Evolutionary conservation across 495 filamentous ascomycete genomes (phyloP).

Genomic region (Hypoxylon intermedium): DNA sequence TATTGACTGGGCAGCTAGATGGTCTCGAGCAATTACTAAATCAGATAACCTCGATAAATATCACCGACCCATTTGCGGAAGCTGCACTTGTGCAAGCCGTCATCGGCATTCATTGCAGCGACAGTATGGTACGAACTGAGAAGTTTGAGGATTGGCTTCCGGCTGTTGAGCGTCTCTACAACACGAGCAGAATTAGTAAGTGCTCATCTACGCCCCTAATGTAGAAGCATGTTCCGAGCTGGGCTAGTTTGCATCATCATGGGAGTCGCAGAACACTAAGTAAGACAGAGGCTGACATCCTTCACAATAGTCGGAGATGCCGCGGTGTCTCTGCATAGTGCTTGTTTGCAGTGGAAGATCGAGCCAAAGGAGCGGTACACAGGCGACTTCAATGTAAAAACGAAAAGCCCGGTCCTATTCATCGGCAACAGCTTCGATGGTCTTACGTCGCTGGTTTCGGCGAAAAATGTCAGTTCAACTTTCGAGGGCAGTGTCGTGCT

Average conservation of each 20-base stretch:
- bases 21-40: background rate
- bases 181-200: slow-evolving; percentile 16
- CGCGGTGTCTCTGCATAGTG: too few relatives aligned
- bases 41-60: background rate
- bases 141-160: slow-evolving; percentile 28
- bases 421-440: slow-evolving; percentile 54
- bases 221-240: too few relatives aligned
- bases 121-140: slow-evolving; percentile 27
- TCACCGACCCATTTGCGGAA: slow-evolving; percentile 3
- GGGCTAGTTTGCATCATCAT: too few relatives aligned
- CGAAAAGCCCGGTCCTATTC: slow-evolving; percentile 53
- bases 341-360: slow-evolving; percentile 54
- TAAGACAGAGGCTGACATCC: too few relatives aligned
- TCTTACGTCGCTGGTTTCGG: slow-evolving; percentile 55
- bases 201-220: too few relatives aligned
- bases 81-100: too few relatives aligned
- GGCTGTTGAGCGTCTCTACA: slow-evolving; percentile 1
- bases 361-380: slow-evolving; percentile 51
- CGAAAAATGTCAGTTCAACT: slow-evolving; percentile 55
- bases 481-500: slow-evolving; percentile 63
- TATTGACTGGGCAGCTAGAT: slow-evolving; percentile 32
- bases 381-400: slow-evolving; percentile 51
- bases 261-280: too few relatives aligned
- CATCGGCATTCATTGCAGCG: slow-evolving; percentile 41
- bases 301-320: too few relatives aligned